Conservation (phyloP, 495 filamentous ascomycete species). For the Xylaria sp. region DNA sequence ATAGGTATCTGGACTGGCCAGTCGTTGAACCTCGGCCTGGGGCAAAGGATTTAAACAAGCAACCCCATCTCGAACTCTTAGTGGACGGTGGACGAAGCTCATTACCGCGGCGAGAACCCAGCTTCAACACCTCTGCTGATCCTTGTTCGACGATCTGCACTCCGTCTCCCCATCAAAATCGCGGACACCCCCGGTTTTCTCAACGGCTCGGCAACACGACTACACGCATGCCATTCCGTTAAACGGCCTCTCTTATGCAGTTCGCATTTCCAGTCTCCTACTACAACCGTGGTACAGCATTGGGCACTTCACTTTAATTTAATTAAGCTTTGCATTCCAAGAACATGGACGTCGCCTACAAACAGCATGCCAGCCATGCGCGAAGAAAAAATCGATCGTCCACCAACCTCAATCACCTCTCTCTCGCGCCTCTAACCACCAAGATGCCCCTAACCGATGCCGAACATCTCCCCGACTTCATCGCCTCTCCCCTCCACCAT, state of each 20-base stretch:
- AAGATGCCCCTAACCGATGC: constrained; percentile 66
- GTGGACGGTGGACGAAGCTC: not conserved
- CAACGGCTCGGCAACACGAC: not conserved
- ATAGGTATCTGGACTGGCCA: too few relatives aligned
- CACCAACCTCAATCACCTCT: constrained; percentile 58
- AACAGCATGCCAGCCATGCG: constrained; percentile 56
- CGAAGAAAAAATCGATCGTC: constrained; percentile 55
- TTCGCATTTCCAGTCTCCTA: not conserved
- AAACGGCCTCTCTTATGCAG: not conserved
- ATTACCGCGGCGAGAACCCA: not conserved
- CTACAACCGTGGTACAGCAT: not conserved
- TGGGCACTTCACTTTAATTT: not conserved
- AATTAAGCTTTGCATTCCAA: not conserved
- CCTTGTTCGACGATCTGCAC: constrained; percentile 18
- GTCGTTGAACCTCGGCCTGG: not conserved
- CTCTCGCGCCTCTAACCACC: constrained; percentile 70
- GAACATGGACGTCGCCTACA: constrained; percentile 60
- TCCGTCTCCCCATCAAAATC: constrained; percentile 30
- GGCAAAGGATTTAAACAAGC: not conserved
- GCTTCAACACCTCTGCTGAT: constrained; percentile 16
- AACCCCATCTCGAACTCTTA: not conserved
- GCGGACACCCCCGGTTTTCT: constrained; percentile 21
- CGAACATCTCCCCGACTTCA: constrained; percentile 48
- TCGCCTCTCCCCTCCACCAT: constrained; percentile 35
- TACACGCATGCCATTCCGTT: constrained; percentile 2